Conservation (phyloP, 257 asterid species). For the Solanum pennellii region DNA sequence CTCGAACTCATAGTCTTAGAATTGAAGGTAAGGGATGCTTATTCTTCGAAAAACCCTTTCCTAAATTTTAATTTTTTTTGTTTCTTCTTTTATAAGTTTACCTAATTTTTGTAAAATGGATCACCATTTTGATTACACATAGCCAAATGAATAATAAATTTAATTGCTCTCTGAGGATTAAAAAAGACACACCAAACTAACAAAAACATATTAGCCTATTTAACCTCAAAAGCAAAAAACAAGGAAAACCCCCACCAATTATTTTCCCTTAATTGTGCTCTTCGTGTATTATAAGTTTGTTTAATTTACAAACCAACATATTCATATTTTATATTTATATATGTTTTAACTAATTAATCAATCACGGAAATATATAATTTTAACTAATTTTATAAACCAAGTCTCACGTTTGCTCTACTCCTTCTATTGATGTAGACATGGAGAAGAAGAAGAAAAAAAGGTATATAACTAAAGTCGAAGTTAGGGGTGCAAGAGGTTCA, state of each 20-base stretch:
- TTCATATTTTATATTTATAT: background rate
- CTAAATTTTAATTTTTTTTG: background rate
- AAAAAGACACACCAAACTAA: background rate
- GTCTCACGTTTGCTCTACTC: constrained; percentile 5
- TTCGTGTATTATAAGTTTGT: background rate
- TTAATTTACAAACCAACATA: background rate
- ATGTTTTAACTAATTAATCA: background rate
- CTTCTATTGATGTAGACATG: background rate
- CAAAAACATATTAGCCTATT: background rate
- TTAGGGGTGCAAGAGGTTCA: background rate
- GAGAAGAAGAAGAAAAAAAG: background rate
- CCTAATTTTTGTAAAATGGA: background rate
- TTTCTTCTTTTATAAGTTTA: background rate
- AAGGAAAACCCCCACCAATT: background rate
- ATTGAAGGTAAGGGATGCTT: fast-evolving
- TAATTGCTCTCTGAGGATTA: background rate
- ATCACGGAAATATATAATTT: constrained; percentile 1
- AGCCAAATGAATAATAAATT: background rate
- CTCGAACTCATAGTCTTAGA: background rate
- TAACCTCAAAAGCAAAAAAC: background rate
- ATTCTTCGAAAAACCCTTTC: background rate
- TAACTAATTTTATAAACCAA: background rate
- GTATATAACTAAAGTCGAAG: background rate
- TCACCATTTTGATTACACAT: background rate
- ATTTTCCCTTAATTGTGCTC: background rate